Percentiles rank a stretch among this genome's conserved stretches.
phyloP scores from a whole-genome alignment of 306 rosid genomes.

The Acacia crassicarpa region DNA sequence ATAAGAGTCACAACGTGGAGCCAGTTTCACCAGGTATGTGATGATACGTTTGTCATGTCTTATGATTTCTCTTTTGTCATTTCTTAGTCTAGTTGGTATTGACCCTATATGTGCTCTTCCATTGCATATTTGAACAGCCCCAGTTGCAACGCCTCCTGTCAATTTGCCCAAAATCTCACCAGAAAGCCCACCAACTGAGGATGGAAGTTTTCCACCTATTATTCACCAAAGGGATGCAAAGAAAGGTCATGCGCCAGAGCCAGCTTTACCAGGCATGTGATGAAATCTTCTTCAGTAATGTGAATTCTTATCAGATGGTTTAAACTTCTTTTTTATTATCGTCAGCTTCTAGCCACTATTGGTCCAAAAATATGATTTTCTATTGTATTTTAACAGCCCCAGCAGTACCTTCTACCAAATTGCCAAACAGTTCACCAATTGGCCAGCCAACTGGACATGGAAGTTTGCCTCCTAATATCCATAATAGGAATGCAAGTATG shows the following conservation, averaged over 20 bases:
- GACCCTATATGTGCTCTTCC: background rate
- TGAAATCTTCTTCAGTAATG: background rate
- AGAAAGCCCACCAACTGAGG: slow-evolving; percentile 30
- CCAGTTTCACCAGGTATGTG: slow-evolving; percentile 30
- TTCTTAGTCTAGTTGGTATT: slow-evolving; percentile 22
- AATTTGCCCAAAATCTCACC: slow-evolving; percentile 47
- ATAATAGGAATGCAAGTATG: slow-evolving; percentile 36
- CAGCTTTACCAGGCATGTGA: slow-evolving; percentile 18
- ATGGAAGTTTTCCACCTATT: slow-evolving; percentile 47
- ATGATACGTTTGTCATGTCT: slow-evolving; percentile 3
- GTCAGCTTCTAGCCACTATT: slow-evolving; percentile 28
- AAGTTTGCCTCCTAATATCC: slow-evolving; percentile 50
- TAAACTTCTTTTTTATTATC: background rate
- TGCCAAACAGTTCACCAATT: slow-evolving; percentile 55
- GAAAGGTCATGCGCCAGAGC: slow-evolving; percentile 9
- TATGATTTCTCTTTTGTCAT: slow-evolving; percentile 3
- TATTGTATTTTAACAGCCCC: slow-evolving; percentile 41
- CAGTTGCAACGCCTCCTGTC: slow-evolving; percentile 40
- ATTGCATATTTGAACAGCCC: slow-evolving; percentile 29
- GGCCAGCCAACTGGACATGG: slow-evolving; percentile 45
- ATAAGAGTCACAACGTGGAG: background rate
- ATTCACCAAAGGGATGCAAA: slow-evolving; percentile 32
- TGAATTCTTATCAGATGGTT: slow-evolving; percentile 16
- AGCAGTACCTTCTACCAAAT: slow-evolving; percentile 40
- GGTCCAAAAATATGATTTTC: slow-evolving; percentile 6